A percentile compares a stretch with the other conserved stretches of the same genome.
Evolutionary conservation across 2,329 filamentous ascomycete species (phyloP).

Genomic region (Penicillium sp.): DNA sequence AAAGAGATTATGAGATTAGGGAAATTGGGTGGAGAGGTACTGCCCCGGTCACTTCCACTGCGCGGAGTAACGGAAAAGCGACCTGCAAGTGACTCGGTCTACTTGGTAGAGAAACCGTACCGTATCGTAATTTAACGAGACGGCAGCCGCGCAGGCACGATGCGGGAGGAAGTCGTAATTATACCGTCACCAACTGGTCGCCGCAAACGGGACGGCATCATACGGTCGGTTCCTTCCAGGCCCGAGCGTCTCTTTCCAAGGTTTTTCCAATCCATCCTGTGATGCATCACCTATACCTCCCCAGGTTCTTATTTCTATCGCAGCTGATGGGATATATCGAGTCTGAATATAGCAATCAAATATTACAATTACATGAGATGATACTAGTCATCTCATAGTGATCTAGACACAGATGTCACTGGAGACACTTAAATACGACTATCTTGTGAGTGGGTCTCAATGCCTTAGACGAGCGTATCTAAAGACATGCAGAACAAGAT

Average conservation of each 20-base stretch:
- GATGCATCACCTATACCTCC: slow-evolving; percentile 1
- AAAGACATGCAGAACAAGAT: too few species aligned
- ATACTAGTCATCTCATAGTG: too few species aligned
- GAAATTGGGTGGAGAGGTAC: slow-evolving; percentile 10
- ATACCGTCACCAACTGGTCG: slow-evolving; percentile 3
- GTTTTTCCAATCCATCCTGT: background rate
- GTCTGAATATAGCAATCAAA: too few species aligned
- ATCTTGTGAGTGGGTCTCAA: too few species aligned
- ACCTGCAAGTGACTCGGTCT: slow-evolving; percentile 14
- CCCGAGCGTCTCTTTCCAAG: background rate
- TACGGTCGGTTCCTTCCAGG: background rate
- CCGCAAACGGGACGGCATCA: slow-evolving; percentile 6
- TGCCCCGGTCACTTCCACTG: slow-evolving; percentile 12
- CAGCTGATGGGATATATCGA: background rate
- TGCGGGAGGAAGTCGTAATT: slow-evolving; percentile 11
- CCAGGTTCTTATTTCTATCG: background rate
- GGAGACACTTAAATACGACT: too few species aligned
- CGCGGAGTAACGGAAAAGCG: slow-evolving; percentile 5
- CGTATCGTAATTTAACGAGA: slow-evolving; percentile 4
- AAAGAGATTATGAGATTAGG: slow-evolving; percentile 2
- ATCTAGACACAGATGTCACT: too few species aligned
- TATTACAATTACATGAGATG: too few species aligned
- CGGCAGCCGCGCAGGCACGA: background rate
- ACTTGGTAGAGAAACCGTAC: background rate
- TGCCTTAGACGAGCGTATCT: too few species aligned